Conservation (phyloP, 2,329 filamentous ascomycete species). For the Epichloe sylvatica region DNA sequence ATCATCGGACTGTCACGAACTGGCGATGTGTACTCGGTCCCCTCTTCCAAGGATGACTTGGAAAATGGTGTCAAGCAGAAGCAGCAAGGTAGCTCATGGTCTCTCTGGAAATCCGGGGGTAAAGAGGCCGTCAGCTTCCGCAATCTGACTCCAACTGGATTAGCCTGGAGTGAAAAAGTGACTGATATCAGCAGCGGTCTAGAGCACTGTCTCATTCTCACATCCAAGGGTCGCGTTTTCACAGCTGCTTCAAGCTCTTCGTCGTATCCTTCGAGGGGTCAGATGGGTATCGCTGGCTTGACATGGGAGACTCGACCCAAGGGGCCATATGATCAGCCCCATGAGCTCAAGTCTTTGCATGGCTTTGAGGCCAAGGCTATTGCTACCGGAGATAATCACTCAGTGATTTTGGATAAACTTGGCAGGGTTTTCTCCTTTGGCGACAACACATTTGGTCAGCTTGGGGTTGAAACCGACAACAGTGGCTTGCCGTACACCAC, state of each 20-base stretch:
- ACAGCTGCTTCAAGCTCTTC: slow-evolving; percentile 70
- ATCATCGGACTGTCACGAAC: slow-evolving; percentile 63
- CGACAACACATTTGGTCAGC: slow-evolving; percentile 81
- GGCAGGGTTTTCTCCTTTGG: slow-evolving; percentile 79
- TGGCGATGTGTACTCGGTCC: slow-evolving; percentile 74
- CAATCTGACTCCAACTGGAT: slow-evolving; percentile 47
- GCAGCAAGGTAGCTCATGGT: slow-evolving; percentile 50
- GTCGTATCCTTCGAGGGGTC: slow-evolving; percentile 67
- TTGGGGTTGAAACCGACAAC: slow-evolving; percentile 62
- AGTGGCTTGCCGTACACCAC: slow-evolving; percentile 49
- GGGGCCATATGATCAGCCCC: slow-evolving; percentile 67
- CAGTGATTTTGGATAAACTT: slow-evolving; percentile 58
- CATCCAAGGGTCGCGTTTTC: slow-evolving; percentile 73
- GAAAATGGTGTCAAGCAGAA: slow-evolving; percentile 43
- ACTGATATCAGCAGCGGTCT: slow-evolving; percentile 62
- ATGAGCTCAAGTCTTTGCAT: slow-evolving; percentile 60
- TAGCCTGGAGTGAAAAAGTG: slow-evolving; percentile 59
- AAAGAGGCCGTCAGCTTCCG: slow-evolving; percentile 51
- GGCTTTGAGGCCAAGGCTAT: slow-evolving; percentile 60
- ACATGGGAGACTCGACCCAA: slow-evolving; percentile 64
- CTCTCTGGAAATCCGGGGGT: slow-evolving; percentile 45
- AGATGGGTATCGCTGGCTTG: slow-evolving; percentile 74
- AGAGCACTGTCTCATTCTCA: slow-evolving; percentile 78
- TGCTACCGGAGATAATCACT: slow-evolving; percentile 78
- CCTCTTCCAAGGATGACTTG: slow-evolving; percentile 62